Evolutionary conservation across 1,284 basidiomycete genomes (phyloP), one percentile per base, ranked within the genome.

Genomic region (Flammula alnicola): DNA sequence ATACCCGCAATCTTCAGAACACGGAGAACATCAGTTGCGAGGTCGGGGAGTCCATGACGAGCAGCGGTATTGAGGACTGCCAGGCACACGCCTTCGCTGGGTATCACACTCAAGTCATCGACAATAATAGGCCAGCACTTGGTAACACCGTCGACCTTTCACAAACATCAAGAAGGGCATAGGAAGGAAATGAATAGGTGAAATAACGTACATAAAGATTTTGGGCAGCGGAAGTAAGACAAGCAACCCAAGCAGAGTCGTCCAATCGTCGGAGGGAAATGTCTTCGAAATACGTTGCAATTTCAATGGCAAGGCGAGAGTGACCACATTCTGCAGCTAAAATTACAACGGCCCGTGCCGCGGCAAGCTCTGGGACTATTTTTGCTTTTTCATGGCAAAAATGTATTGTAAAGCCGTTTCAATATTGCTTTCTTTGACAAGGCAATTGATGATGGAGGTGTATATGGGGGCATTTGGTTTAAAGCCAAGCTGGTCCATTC

Each of bases 41-140:
- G 75, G 33, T 81, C 77, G 1, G 88, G 78, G 22, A 82, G 72
- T 11, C 88, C 88, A 57, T 81, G 75, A 9, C 90, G 83, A 16
- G 80, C 89, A 11, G 88, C 89, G 1, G 86, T 82, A 56, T 87
- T 76, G 17, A 94, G 78, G 9, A 92, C 81, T 25, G 79, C 71
- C 11, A 86, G 61, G 57, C 87, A 86, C 12, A 86, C 66, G 0
- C 91, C 91, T 72, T 93, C 90, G 58, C 90, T 86, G 0, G 88
- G 89, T 1, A 73, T 69, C 41, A 86, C 63, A 37, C 73, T 71
- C 29, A 80, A 64, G 16, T 77, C 73, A 7, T 76, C 62, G 3
- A 85, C 80, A 20, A 82, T 73, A 30, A 77, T 77, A 7, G 77
- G 59, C 92, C 91, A 95, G 32, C 80, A 81, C 41, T 66, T 63